Percentiles rank a stretch among this genome's conserved stretches.
Evolutionary conservation across 2,329 filamentous ascomycete genomes (phyloP).

Genomic region (Diaporthe humulicola): DNA sequence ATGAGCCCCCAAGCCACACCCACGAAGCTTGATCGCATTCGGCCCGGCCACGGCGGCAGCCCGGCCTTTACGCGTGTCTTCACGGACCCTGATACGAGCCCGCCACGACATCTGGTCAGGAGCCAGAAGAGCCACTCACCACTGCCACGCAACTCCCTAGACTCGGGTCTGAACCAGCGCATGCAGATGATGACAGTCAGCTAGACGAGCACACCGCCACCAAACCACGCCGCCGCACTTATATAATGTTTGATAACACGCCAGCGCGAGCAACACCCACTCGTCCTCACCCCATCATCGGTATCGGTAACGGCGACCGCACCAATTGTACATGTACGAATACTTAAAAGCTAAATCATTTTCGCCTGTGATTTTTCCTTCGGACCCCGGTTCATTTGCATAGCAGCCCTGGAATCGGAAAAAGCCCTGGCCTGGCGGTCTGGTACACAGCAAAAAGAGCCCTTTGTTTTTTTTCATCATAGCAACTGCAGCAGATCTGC

Average conservation of each 20-base stretch:
- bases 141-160: conserved; percentile 62
- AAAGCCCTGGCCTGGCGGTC: conserved; percentile 32
- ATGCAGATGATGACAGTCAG: conserved; percentile 77
- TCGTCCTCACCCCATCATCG: conserved; percentile 6
- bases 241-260: conserved; percentile 40
- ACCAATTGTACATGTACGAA: conserved; percentile 40
- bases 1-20: conserved; percentile 68
- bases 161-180: conserved; percentile 64
- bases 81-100: conserved; percentile 70
- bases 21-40: conserved; percentile 56
- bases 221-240: conserved; percentile 27
- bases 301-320: conserved; percentile 32
- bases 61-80: conserved; percentile 78
- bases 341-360: conserved; percentile 40
- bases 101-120: conserved; percentile 63
- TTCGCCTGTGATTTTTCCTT: conserved; percentile 27
- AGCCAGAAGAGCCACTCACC: conserved; percentile 68
- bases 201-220: conserved; percentile 48
- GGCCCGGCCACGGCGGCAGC: conserved; percentile 64
- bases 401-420: conserved; percentile 39
- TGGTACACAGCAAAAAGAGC: conserved; percentile 33
- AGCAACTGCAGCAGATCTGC: conserved; percentile 37
- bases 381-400: conserved; percentile 37
- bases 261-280: conserved; percentile 24
- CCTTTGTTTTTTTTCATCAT: conserved; percentile 33